Base-by-base conservation (phyloP, 2,329 filamentous ascomycete species). In the Beauveria sp. region DNA sequence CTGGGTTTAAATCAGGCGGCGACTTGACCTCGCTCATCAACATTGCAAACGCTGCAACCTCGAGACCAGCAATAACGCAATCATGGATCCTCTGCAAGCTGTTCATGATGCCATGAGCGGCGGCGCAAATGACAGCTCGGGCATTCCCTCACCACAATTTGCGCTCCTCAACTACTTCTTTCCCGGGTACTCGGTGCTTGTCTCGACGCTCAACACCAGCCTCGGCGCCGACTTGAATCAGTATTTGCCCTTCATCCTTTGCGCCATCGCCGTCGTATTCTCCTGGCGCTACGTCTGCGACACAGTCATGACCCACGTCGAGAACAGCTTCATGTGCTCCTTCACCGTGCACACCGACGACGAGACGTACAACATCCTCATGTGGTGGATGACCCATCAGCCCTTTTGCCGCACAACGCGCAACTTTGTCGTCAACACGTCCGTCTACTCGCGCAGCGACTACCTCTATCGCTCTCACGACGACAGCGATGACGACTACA, bases 331-430 rank as follows among this genome's bases (percentile, higher is more conserved):
- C 66, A 85, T 88, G 78, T 87, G 84, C 3, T 83, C 81, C 1
- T 86, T 87, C 20, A 83, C 87, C 66, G 82, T 91, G 45, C 81
- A 85, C 50, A 80, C 83, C 30, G 86, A 90, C 62, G 88, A 91
- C 66, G 87, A 90, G 70, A 83, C 88, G 61, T 90, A 89, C 75
- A 86, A 86, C 68, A 88, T 89, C 67, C 68, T 90, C 46, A 89
- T 90, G 85, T 79, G 78, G 28, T 90, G 87, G 87, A 79, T 90
- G 2, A 79, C 86, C 2, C 73, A 77, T 40, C 87, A 90, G 71
- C 71, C 74, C 3, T 89, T 89, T 65, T 79, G 85, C 22, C 79
- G 81, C 63, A 74, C 76, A 5, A 82, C 86, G 0, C 83, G 84
- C 16, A 79, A 80, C 50, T 87, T 89, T 65, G 79, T 89, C 12